These are phyloP conservation scores for Cyberlindnera galapagoensis DNA, from an alignment of 805 yeast genomes.

Conservation along the genomic window DNA sequence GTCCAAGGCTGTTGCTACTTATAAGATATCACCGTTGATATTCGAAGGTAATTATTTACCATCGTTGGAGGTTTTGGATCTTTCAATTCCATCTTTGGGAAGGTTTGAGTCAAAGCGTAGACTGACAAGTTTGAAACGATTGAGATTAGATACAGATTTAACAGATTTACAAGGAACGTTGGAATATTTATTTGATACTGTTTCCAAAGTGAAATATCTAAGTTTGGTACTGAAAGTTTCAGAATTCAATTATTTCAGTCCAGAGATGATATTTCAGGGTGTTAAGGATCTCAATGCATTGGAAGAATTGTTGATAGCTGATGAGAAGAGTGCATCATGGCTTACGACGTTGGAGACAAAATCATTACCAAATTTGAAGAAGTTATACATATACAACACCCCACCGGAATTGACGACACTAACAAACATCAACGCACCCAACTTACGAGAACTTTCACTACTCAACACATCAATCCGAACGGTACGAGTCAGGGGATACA, in stretches of 20 bases:
- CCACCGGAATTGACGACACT: background rate
- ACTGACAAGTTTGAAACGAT: conserved; percentile 1
- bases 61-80: conserved; percentile 2
- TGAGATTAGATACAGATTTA: conserved; percentile 10
- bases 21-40: background rate
- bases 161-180: conserved; percentile 3
- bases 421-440: conserved; percentile 1
- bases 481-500: conserved; percentile 1
- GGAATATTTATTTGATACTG: conserved; percentile 4
- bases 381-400: background rate
- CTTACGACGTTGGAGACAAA: background rate
- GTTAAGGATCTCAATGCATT: background rate
- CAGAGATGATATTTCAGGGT: background rate
- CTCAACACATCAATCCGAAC: conserved; percentile 1
- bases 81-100: conserved; percentile 1
- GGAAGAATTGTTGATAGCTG: conserved; percentile 1
- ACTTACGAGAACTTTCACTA: background rate
- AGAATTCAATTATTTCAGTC: background rate
- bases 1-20: background rate
- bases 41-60: conserved; percentile 6
- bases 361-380: background rate
- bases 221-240: background rate
- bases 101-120: background rate
- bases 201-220: conserved; percentile 1
- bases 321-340: conserved; percentile 1